Evolutionary conservation across 2,329 filamentous ascomycete species (phyloP).

Genomic region (Ophiostoma perfectum): DNA sequence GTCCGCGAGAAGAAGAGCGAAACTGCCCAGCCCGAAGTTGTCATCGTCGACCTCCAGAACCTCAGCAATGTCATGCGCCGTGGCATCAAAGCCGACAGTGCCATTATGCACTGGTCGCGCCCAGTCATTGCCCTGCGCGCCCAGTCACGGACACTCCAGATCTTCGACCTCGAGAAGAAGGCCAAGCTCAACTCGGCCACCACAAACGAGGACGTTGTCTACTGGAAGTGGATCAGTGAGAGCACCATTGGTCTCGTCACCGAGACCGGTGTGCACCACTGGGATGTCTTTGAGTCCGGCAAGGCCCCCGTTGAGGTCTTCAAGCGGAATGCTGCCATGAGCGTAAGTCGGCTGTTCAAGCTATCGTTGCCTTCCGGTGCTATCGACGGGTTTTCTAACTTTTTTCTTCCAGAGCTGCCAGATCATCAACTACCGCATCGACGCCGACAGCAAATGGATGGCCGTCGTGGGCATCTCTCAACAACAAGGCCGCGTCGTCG

Average conservation of each 20-base stretch:
- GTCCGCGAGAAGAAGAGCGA: slow-evolving; percentile 90
- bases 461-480: slow-evolving; percentile 94
- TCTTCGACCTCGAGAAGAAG: slow-evolving; percentile 91
- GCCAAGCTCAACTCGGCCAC: slow-evolving; percentile 93
- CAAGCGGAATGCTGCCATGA: slow-evolving; percentile 85
- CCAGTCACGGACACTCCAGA: slow-evolving; percentile 88
- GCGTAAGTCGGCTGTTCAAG: slow-evolving; percentile 49
- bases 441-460: slow-evolving; percentile 96
- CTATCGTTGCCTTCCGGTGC: not conserved
- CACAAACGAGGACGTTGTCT: slow-evolving; percentile 95
- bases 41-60: slow-evolving; percentile 97
- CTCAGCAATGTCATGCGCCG: slow-evolving; percentile 90
- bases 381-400: not conserved
- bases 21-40: slow-evolving; percentile 79
- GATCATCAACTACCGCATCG: slow-evolving; percentile 99
- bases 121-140: slow-evolving; percentile 97
- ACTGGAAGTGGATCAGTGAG: slow-evolving; percentile 99
- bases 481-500: slow-evolving; percentile 86
- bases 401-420: slow-evolving; percentile 67
- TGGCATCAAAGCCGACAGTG: slow-evolving; percentile 98
- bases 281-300: slow-evolving; percentile 86
- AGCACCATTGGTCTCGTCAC: slow-evolving; percentile 84
- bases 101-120: slow-evolving; percentile 97
- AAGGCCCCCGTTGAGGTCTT: slow-evolving; percentile 87
- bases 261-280: slow-evolving; percentile 87